Conservation (phyloP, 176 grass and related monocot species). For the Cymbopogon citratus region DNA sequence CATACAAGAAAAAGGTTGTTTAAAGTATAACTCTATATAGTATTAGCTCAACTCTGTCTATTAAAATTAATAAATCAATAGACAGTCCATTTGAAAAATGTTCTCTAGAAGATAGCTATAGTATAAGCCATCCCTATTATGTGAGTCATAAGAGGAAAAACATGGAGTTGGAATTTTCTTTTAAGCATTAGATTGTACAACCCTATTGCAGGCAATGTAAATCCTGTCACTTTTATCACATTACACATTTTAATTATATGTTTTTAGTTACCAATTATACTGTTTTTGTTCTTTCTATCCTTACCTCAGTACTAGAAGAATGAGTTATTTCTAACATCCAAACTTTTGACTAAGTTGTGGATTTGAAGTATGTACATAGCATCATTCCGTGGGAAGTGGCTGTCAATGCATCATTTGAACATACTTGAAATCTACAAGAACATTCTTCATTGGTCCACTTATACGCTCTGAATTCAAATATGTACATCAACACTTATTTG, state of each 20-base stretch:
- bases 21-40: neutral
- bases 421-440: too few species aligned
- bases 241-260: neutral
- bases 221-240: neutral
- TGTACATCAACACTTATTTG: neutral
- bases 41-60: neutral
- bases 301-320: neutral
- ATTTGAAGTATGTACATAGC: neutral
- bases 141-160: neutral
- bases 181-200: neutral
- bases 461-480: neutral
- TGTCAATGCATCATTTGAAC: neutral
- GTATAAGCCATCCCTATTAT: neutral
- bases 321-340: neutral
- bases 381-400: neutral
- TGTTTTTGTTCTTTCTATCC: neutral
- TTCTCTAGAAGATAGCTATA: neutral
- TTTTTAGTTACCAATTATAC: neutral
- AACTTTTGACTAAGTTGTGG: neutral
- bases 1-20: neutral
- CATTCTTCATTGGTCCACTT: too few species aligned
- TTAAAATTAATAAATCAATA: neutral
- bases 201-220: neutral
- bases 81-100: neutral
- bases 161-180: neutral